Percentiles rank a stretch among this genome's conserved stretches.
These are phyloP conservation scores for Candida peoriensis DNA, from an alignment of 805 yeast genomes.

Conservation along the genomic window DNA sequence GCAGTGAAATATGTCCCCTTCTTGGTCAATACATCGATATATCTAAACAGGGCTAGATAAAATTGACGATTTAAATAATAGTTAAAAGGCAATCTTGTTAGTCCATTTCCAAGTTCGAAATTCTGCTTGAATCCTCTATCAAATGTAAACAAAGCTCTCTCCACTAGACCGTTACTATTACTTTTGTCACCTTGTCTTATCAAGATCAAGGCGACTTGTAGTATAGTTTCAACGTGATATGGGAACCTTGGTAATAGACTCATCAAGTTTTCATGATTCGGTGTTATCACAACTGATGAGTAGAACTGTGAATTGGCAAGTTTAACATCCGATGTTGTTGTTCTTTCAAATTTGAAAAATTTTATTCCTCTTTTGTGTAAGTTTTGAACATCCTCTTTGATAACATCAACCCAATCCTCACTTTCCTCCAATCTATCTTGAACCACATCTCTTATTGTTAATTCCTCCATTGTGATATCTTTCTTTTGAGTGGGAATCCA, in stretches of 20 bases:
- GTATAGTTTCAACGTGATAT: slow-evolving; percentile 71
- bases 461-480: slow-evolving; percentile 56
- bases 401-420: slow-evolving; percentile 46
- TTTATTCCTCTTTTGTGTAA: slow-evolving; percentile 42
- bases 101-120: slow-evolving; percentile 49
- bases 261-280: slow-evolving; percentile 73
- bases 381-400: slow-evolving; percentile 33
- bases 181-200: slow-evolving; percentile 71
- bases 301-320: slow-evolving; percentile 44
- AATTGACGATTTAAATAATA: slow-evolving; percentile 72
- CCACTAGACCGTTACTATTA: slow-evolving; percentile 68
- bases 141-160: slow-evolving; percentile 71
- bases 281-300: slow-evolving; percentile 62
- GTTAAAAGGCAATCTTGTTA: slow-evolving; percentile 71
- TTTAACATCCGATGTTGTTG: slow-evolving; percentile 28
- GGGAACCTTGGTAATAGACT: slow-evolving; percentile 52
- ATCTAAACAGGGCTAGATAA: slow-evolving; percentile 67
- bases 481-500: slow-evolving; percentile 70
- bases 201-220: slow-evolving; percentile 71
- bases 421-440: slow-evolving; percentile 27
- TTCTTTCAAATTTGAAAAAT: slow-evolving; percentile 49
- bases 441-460: slow-evolving; percentile 35
- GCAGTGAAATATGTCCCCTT: slow-evolving; percentile 78
- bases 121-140: slow-evolving; percentile 64
- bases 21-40: slow-evolving; percentile 64